Base-by-base conservation (phyloP, 768 basidiomycete species). In the Leccinum imitatum region DNA sequence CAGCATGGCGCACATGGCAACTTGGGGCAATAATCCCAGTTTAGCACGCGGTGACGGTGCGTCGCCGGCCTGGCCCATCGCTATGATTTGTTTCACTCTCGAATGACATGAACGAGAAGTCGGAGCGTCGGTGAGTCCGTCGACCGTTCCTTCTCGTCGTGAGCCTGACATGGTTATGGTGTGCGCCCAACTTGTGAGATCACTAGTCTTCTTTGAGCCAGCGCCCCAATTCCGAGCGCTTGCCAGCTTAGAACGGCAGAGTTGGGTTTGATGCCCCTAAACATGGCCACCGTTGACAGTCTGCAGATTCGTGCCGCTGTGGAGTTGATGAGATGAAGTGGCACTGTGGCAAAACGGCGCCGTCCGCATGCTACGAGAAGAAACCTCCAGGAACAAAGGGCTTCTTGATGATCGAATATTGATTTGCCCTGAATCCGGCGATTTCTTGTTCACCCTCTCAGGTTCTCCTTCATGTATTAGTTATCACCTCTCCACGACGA, bases 391-490 rank as follows among this genome's bases (percentile, higher is more conserved):
- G 19, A 1, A 39, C 4, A 56, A 15, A 67, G 17, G 56, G 59
- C 56, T 60, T 53, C 50, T 41, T 59, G 57, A 67, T 61, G 54
- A 57, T 61, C 50, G 33, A 47, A 57, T 54, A 9, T 37, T 37
- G 53, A 54, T 55, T 44, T 50, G 9, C 9, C 3, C 10, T 30
- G 37, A 23, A 30, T 10, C n/a, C 39, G 25, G 51, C 11, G 6
- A 2, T 17, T 25, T 52, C 9, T 25, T 53, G 46, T 48, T n/a
- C 19, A 33, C 19, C 27, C 13, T 23, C 14, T 11, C 19, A 6
- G 2, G 10, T 19, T 41, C 39, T n/a, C 13, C 44, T 46, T 46
- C 11, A 41, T 23, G 23, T 33, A 27, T 15, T 55, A 37, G 21
- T 30, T 53, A 30, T 48, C 14, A 6, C 6, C 50, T 21, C 8